Evolutionary conservation across 2,329 filamentous ascomycete species (phyloP).

Genomic region (Monosporascus sp.): DNA sequence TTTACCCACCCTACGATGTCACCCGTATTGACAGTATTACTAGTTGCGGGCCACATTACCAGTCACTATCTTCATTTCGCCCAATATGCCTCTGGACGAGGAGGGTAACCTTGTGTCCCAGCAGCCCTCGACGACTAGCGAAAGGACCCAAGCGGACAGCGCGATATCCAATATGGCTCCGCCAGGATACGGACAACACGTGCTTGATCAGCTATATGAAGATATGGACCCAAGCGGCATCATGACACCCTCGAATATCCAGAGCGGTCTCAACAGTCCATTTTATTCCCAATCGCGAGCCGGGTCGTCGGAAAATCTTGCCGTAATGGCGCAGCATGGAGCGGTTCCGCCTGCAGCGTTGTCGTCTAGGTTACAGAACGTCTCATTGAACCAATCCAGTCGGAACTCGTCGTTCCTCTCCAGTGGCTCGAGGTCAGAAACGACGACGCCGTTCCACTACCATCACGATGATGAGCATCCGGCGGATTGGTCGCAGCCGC

Average conservation of each 20-base stretch:
- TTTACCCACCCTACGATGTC: slow-evolving; percentile 5
- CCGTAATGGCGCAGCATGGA: slow-evolving; percentile 45
- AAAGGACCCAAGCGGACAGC: slow-evolving; percentile 33
- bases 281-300: slow-evolving; percentile 66
- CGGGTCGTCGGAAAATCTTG: slow-evolving; percentile 76
- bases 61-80: slow-evolving; percentile 91
- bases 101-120: slow-evolving; percentile 71
- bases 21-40: slow-evolving; percentile 8
- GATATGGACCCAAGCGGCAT: slow-evolving; percentile 78
- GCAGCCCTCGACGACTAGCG: slow-evolving; percentile 42
- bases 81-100: slow-evolving; percentile 83
- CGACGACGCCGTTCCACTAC: slow-evolving; percentile 36
- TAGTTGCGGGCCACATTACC: slow-evolving; percentile 84
- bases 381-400: slow-evolving; percentile 47
- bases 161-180: slow-evolving; percentile 66
- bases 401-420: slow-evolving; percentile 42
- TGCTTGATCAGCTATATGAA: slow-evolving; percentile 85
- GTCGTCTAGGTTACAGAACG: slow-evolving; percentile 64
- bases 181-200: slow-evolving; percentile 87
- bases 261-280: slow-evolving; percentile 75
- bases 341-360: slow-evolving; percentile 46
- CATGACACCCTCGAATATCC: slow-evolving; percentile 51
- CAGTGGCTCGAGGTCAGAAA: slow-evolving; percentile 36
- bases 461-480: slow-evolving; percentile 28
- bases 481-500: slow-evolving; percentile 34